These are phyloP conservation scores for Boletus coccyginus DNA, from an alignment of 768 basidiomycete genomes.

Conservation along the genomic window DNA sequence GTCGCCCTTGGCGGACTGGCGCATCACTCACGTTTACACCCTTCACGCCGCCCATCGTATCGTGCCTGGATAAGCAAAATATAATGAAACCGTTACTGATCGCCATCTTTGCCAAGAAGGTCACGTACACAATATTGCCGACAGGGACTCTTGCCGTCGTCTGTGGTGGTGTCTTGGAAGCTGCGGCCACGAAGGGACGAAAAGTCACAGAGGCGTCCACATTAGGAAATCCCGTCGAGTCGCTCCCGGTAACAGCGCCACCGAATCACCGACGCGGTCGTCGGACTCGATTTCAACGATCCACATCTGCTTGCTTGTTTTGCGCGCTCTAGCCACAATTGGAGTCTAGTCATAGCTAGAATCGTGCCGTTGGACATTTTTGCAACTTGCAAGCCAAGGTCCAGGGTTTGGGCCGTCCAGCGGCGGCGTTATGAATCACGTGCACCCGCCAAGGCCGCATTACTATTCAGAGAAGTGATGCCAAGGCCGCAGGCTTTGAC, in stretches of 20 bases:
- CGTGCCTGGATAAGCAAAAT: constrained; percentile 1
- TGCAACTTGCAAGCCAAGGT: background rate
- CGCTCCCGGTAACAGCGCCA: background rate
- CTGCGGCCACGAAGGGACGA: background rate
- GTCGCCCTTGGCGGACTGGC: constrained; percentile 24
- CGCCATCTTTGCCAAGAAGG: background rate
- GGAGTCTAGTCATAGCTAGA: no score
- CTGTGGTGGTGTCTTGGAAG: background rate
- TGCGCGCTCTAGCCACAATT: no score
- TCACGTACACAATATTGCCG: constrained; percentile 8
- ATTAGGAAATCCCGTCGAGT: constrained; percentile 13
- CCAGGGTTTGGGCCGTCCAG: background rate
- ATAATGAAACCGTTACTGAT: background rate
- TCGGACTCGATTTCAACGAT: background rate
- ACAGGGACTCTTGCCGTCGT: constrained; percentile 1
- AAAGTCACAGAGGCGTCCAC: background rate
- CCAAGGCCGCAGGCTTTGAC: background rate
- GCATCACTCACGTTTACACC: constrained; percentile 30
- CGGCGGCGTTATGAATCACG: background rate
- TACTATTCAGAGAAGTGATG: background rate
- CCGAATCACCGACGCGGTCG: background rate
- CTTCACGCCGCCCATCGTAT: constrained; percentile 26
- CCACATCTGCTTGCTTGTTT: background rate
- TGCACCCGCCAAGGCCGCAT: background rate
- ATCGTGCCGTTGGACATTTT: no score